These are phyloP conservation scores for Ormosia emarginata DNA, from an alignment of 306 rosid genomes.

Conservation along the genomic window DNA sequence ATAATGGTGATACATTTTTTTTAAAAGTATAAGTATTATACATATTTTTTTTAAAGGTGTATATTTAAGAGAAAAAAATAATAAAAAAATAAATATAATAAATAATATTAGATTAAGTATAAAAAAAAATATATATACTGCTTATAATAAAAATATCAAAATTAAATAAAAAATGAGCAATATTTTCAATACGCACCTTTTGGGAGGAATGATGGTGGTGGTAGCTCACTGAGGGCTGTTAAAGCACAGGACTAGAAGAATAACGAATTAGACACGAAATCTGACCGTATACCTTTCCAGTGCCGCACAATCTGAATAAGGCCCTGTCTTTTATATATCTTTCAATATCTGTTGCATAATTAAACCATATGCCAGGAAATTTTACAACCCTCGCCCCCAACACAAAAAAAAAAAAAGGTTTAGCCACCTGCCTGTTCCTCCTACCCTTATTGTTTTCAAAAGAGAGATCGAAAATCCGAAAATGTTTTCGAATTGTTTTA, in stretches of 20 bases:
- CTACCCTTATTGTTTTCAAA: background rate
- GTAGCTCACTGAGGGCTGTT: background rate
- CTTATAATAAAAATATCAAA: too few relatives aligned
- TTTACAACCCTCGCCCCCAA: background rate
- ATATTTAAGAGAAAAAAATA: too few relatives aligned
- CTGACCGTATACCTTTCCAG: background rate
- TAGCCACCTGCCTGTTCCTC: too few relatives aligned
- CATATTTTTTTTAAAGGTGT: too few relatives aligned
- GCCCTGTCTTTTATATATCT: background rate
- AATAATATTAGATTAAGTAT: too few relatives aligned
- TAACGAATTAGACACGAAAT: background rate
- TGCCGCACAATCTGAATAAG: slow-evolving; percentile 6
- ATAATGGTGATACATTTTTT: too few relatives aligned
- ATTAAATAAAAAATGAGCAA: too few relatives aligned
- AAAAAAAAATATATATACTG: too few relatives aligned
- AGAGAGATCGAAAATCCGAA: background rate
- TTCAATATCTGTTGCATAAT: background rate
- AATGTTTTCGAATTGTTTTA: background rate
- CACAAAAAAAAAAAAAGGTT: too few relatives aligned
- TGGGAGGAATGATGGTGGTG: background rate
- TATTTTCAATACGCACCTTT: background rate
- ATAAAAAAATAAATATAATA: too few relatives aligned
- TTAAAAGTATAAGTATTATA: too few relatives aligned
- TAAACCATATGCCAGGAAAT: background rate
- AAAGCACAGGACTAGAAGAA: background rate